These are phyloP conservation scores for Tolypocladium cylindrosporum DNA, from an alignment of 2,329 filamentous ascomycete genomes.

Conservation along the genomic window DNA sequence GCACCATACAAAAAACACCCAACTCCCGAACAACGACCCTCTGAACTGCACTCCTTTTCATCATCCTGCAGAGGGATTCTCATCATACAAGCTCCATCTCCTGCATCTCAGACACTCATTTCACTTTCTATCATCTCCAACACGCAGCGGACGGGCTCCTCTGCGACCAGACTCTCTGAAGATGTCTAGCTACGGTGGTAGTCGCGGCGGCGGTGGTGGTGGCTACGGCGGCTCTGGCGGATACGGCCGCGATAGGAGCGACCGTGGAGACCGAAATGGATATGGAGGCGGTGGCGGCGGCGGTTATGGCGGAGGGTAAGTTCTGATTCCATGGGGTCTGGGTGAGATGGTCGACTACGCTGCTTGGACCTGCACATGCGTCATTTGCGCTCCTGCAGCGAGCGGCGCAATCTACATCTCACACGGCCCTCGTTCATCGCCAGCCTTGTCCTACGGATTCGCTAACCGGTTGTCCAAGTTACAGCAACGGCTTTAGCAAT, in stretches of 20 bases:
- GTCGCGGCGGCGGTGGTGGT: constrained; percentile 15
- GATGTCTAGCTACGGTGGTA: constrained; percentile 37
- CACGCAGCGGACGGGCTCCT: constrained; percentile 1
- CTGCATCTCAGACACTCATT: not conserved
- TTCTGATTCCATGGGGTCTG: constrained; percentile 3
- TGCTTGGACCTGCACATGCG: not conserved
- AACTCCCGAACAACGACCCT: constrained; percentile 7
- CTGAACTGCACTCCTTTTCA: constrained; percentile 17
- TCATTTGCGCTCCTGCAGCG: not conserved
- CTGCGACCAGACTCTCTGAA: constrained; percentile 11
- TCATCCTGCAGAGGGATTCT: constrained; percentile 11
- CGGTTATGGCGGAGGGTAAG: constrained; percentile 28
- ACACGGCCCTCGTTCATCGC: not conserved
- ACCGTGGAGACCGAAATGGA: constrained; percentile 35
- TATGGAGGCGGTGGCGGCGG: constrained; percentile 22
- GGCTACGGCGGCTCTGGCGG: constrained; percentile 21
- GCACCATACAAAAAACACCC: constrained; percentile 13
- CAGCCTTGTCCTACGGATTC: constrained; percentile 1
- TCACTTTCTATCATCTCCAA: constrained; percentile 1
- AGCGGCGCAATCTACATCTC: not conserved
- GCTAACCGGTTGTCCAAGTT: constrained; percentile 32
- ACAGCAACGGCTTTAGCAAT: constrained; percentile 26
- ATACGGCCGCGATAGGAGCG: constrained; percentile 31
- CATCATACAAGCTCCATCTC: not conserved
- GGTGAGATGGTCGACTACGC: not conserved